Conservation (phyloP, 2,329 filamentous ascomycete genomes). For the Decorospora gaudefroyi region DNA sequence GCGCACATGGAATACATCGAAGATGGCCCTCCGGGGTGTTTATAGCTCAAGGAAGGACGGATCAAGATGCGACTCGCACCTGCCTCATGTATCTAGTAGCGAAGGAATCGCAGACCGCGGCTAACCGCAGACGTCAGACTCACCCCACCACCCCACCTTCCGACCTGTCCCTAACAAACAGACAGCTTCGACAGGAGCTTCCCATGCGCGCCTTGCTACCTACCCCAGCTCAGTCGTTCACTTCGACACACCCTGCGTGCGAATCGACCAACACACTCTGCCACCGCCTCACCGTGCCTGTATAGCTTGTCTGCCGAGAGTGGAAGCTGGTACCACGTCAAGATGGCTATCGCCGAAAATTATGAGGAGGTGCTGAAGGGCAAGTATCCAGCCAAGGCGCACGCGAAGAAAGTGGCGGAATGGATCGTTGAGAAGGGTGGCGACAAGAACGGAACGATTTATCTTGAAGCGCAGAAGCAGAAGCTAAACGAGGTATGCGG, state of each 20-base stretch:
- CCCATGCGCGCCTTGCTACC: slow-evolving; percentile 17
- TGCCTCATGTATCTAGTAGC: slow-evolving; percentile 26
- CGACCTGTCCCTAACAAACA: slow-evolving; percentile 18
- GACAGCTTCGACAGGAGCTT: slow-evolving; percentile 19
- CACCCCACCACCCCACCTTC: slow-evolving; percentile 36
- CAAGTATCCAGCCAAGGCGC: slow-evolving; percentile 81
- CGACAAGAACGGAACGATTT: slow-evolving; percentile 72
- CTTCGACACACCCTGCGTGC: slow-evolving; percentile 11
- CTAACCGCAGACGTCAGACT: slow-evolving; percentile 29
- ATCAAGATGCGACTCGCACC: too few relatives aligned
- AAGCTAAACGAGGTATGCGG: slow-evolving; percentile 68
- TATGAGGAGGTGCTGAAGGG: slow-evolving; percentile 54
- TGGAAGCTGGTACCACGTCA: slow-evolving; percentile 20
- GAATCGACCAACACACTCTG: neutral
- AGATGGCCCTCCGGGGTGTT: too few relatives aligned
- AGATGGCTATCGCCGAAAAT: slow-evolving; percentile 40
- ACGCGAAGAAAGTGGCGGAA: slow-evolving; percentile 81
- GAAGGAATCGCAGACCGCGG: slow-evolving; percentile 20
- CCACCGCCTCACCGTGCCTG: slow-evolving; percentile 6
- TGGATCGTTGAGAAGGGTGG: slow-evolving; percentile 71
- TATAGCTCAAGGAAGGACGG: too few relatives aligned
- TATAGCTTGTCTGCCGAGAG: slow-evolving; percentile 9
- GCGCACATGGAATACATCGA: neutral
- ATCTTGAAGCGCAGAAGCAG: slow-evolving; percentile 83
- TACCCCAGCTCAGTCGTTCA: slow-evolving; percentile 11